phyloP scores from a whole-genome alignment of 2,329 filamentous ascomycete genomes.

The Arachnopeziza araneosa region DNA sequence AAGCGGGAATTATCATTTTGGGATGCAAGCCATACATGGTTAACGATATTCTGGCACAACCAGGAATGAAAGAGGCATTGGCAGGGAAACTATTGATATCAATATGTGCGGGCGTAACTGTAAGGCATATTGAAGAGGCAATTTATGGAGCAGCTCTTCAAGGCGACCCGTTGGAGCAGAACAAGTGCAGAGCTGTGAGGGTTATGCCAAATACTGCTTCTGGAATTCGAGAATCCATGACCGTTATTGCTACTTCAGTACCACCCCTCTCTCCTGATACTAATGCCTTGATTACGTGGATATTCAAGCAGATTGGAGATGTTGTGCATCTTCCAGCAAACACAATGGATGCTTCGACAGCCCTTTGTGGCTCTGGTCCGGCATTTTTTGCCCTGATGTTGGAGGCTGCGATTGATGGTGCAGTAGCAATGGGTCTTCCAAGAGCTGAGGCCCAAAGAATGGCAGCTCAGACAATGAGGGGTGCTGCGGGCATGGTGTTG shows the following conservation, averaged over 20 bases:
- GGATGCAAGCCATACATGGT: slow-evolving; percentile 78
- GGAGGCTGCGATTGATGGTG: slow-evolving; percentile 71
- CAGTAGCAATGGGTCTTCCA: slow-evolving; percentile 72
- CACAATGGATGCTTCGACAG: slow-evolving; percentile 68
- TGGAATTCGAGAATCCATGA: slow-evolving; percentile 76
- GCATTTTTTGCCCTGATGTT: slow-evolving; percentile 72
- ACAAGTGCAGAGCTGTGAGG: slow-evolving; percentile 58
- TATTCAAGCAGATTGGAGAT: slow-evolving; percentile 69
- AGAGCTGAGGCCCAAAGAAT: slow-evolving; percentile 65
- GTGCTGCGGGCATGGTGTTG: slow-evolving; percentile 63
- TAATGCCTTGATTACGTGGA: slow-evolving; percentile 61
- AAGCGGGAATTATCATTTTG: slow-evolving; percentile 69
- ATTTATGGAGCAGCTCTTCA: slow-evolving; percentile 43
- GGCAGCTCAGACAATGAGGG: slow-evolving; percentile 75
- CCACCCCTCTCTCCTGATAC: slow-evolving; percentile 51
- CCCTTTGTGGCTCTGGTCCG: slow-evolving; percentile 68
- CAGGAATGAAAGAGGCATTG: slow-evolving; percentile 67
- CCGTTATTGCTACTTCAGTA: slow-evolving; percentile 61
- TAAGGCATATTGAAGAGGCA: slow-evolving; percentile 59
- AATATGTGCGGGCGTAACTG: slow-evolving; percentile 72
- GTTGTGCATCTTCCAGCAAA: slow-evolving; percentile 61
- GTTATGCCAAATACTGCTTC: slow-evolving; percentile 84
- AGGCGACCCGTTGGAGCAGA: slow-evolving; percentile 35
- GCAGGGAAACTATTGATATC: slow-evolving; percentile 75
- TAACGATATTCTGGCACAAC: slow-evolving; percentile 57